Percentiles rank a stretch among this genome's conserved stretches.
Conservation (phyloP, 305 asterid genomes). For the Fraxinus albicans region DNA sequence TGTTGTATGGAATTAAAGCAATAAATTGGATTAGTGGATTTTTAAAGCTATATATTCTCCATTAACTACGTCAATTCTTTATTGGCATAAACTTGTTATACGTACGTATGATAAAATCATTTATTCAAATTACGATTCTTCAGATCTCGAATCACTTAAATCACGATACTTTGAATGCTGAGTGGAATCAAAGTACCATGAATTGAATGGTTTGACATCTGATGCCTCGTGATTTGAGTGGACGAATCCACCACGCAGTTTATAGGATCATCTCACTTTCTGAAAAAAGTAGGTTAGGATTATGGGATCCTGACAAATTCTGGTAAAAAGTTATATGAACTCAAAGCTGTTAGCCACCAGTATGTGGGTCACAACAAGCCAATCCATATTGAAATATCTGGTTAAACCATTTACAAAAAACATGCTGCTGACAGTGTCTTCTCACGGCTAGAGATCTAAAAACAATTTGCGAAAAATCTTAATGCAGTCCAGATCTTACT, state of each 20-base stretch:
- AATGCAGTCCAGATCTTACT: not conserved
- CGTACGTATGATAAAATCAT: not conserved
- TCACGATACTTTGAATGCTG: not conserved
- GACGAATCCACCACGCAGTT: not conserved
- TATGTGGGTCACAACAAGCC: not conserved
- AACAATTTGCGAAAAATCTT: not conserved
- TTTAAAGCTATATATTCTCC: not conserved
- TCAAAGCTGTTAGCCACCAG: not conserved
- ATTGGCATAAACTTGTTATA: not conserved
- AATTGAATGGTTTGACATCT: not conserved
- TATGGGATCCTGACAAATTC: not conserved
- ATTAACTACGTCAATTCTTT: not conserved
- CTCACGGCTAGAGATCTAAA: not conserved
- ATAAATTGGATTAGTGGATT: not conserved
- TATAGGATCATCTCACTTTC: not conserved
- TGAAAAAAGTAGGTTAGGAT: not conserved
- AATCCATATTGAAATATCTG: not conserved
- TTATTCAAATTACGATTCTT: not conserved
- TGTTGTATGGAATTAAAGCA: not conserved
- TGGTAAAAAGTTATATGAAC: not conserved
- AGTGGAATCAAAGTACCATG: not conserved
- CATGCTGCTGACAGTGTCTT: not conserved
- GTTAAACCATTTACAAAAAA: not conserved
- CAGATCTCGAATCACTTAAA: not conserved
- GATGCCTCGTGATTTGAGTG: not conserved